Conservation (phyloP, 352 stramenopile genomes). For the Globisporangium heterothallicum region DNA sequence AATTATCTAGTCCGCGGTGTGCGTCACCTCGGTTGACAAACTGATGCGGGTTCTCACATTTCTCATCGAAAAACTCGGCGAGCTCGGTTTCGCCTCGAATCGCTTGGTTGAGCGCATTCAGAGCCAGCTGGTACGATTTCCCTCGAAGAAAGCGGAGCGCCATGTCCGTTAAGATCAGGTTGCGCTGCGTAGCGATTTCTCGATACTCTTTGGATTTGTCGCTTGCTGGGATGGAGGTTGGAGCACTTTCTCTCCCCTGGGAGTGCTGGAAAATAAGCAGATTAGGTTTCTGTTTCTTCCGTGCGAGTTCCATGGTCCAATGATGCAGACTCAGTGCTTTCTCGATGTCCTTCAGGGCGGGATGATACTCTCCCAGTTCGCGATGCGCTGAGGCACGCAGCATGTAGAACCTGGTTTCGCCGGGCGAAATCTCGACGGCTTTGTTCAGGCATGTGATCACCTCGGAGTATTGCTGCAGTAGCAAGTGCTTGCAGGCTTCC, state of each 20-base stretch:
- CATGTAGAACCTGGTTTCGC: conserved; percentile 66
- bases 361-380: conserved; percentile 51
- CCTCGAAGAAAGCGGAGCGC: conserved; percentile 44
- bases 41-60: conserved; percentile 41
- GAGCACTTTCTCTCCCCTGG: background rate
- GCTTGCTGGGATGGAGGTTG: no score
- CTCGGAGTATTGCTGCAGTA: conserved; percentile 42
- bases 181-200: conserved; percentile 65
- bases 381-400: conserved; percentile 61
- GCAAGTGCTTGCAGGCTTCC: conserved; percentile 43
- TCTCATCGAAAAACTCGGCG: conserved; percentile 34
- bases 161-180: conserved; percentile 74
- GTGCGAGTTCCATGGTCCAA: conserved; percentile 17
- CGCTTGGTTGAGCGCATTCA: conserved; percentile 79
- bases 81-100: conserved; percentile 56
- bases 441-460: conserved; percentile 64
- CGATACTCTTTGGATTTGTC: conserved; percentile 50
- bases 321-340: conserved; percentile 48
- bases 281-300: conserved; percentile 12
- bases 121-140: conserved; percentile 60
- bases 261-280: no score
- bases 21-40: conserved; percentile 70
- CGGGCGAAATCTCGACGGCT: conserved; percentile 58
- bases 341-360: conserved; percentile 56
- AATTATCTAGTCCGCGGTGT: conserved; percentile 64